A percentile compares a stretch with the other conserved stretches of the same genome.
phyloP scores from a whole-genome alignment of 495 filamentous ascomycete species.

The Penicillium daleae region DNA sequence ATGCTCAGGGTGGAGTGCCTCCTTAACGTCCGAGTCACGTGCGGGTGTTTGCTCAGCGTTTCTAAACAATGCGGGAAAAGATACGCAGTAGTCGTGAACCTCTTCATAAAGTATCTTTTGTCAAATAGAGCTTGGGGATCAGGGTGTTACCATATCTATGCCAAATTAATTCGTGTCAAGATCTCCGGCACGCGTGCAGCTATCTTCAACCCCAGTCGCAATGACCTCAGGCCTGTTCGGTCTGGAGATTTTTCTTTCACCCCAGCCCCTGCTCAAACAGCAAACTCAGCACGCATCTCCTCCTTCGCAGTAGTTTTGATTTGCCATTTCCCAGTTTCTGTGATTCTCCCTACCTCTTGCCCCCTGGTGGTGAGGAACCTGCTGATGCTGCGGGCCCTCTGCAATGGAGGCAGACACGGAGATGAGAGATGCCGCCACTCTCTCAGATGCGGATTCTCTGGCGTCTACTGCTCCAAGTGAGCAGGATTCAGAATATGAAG shows the following conservation, averaged over 20 bases:
- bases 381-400: neutral
- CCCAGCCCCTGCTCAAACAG: neutral
- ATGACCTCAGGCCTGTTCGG: neutral
- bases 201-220: neutral
- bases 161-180: neutral
- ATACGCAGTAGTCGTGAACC: neutral
- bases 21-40: conserved; percentile 38
- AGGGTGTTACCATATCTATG: neutral
- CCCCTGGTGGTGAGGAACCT: neutral
- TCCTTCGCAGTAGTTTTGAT: neutral
- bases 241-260: conserved; percentile 2
- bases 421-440: conserved; percentile 42
- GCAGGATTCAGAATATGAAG: conserved; percentile 41
- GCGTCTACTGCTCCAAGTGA: conserved; percentile 59
- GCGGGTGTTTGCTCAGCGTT: conserved; percentile 15
- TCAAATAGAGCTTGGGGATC: neutral
- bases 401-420: conserved; percentile 13
- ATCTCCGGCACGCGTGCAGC: neutral
- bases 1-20: conserved; percentile 36
- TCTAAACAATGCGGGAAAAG: neutral
- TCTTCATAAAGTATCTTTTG: neutral
- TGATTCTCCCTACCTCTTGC: neutral
- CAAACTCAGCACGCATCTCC: neutral
- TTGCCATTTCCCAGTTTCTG: neutral
- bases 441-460: conserved; percentile 60